Evolutionary conservation across 805 yeast species (phyloP), one percentile per base, ranked within the genome.

Genomic region (Saturnispora mendoncae): DNA sequence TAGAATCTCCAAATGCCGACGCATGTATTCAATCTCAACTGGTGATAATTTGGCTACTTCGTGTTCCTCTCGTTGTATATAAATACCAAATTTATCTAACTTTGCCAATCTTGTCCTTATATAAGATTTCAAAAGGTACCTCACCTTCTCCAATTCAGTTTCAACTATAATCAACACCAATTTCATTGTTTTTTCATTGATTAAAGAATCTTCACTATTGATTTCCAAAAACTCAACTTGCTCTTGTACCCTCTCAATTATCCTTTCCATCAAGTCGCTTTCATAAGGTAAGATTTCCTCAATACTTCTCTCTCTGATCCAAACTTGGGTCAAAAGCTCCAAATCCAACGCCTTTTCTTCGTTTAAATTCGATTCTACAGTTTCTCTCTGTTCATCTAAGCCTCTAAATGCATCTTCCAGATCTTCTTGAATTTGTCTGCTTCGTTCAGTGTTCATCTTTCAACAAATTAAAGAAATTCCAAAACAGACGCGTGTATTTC

Each of bases 241-340:
- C 36, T 66, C 66, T 41, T 82, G 74, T 23, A 88, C 65, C 47
- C 84, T 69, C 1, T 58, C 61, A 43, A 85, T 58, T 18, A 84
- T 69, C 28, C 77, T 58, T 4, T 70, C 71, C 51, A 92, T 59
- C 28, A 87, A 64, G 3, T 61, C 67, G 13, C 69, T 69, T 45
- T 85, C 78, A 55, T 82, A 90, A 2, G 80, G 84, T 34, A 90
- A 63, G n/a, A 92, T 61, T 44, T 85, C 95, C 0, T 97, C 97
- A 1, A 92, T 68, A 69, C 77, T 77, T 41, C 95, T 69, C 57
- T 92, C 98, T 39, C 81, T 74, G 24, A 82, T 63, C 97, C 95
- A 90, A 2, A 78, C 76, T 23, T 67, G 69, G 18, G 74, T 67
- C 33, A 88, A 63, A 25, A 58, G 58, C 27, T 61, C 54, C 23